Evolutionary conservation across 2,329 filamentous ascomycete genomes (phyloP), one percentile per base, ranked within the genome.

Genomic region (Calonectria henricotiae): DNA sequence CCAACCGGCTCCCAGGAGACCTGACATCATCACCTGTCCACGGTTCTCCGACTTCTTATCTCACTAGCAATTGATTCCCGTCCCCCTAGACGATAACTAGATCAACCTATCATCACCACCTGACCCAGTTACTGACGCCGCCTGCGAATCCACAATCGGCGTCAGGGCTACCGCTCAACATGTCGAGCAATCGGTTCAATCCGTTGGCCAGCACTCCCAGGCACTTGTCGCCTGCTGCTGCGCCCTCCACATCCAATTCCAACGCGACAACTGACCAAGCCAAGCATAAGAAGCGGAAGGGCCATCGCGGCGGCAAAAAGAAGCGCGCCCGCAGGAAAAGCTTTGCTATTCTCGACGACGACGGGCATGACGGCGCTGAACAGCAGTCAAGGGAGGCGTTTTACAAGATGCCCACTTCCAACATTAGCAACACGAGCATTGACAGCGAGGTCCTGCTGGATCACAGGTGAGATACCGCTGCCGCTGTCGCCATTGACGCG

Each of bases 381-480:
- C 75, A 79, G 25, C 76, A 79, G 39, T 72, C 80, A 15, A 74
- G 81, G 68, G 80, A 85, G 69, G 84, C 82, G 54, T 87, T 90
- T 79, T 89, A 89, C 78, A 80, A 84, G 74, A 79, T 87, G 69
- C 82, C 84, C 62, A 79, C 85, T 8, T 82, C 85, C 51, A 94
- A 93, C 79, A 79, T 91, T 73, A 98, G 96, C 83, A 91, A 89
- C 76, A 95, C 93, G 0, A 98, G 96, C 81, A 85, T 98, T 73
- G 96, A 98, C 75, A 98, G 95, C 81, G 92, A 97, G 79, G 92
- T 90, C 8, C 85, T 98, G 75, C 85, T 98, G 20, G 96, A 98
- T 82, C 96, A 98, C 82, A 90, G 94, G 91, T 93, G 83, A 71
- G 84, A 73, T 58, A 12, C 46, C 9, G 47, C 13, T 23, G 23